These are phyloP conservation scores for Populus tomentosa DNA, from an alignment of 441 rosid species.

Conservation along the genomic window DNA sequence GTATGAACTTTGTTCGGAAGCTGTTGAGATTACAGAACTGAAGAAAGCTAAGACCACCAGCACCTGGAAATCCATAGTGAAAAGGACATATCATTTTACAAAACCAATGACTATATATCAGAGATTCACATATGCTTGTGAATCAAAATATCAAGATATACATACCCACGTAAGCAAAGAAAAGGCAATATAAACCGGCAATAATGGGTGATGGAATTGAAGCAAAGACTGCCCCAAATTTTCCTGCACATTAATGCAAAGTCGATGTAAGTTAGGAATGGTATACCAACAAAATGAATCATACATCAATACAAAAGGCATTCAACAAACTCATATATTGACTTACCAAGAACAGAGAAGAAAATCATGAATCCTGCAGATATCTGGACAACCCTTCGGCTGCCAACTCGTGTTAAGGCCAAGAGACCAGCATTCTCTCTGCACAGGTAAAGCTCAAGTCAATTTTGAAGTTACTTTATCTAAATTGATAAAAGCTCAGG, in stretches of 20 bases:
- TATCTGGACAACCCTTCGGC: conserved; percentile 93
- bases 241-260: conserved; percentile 47
- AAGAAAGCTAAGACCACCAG: conserved; percentile 87
- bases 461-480: conserved; percentile 1
- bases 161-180: conserved; percentile 96
- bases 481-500: conserved; percentile 4
- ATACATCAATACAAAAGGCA: not conserved
- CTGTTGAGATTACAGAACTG: conserved; percentile 93
- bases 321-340: conserved; percentile 5
- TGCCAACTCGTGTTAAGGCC: conserved; percentile 91
- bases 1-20: conserved; percentile 71
- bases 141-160: conserved; percentile 10
- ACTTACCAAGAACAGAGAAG: conserved; percentile 85
- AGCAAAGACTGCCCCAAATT: conserved; percentile 96
- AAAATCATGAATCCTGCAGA: conserved; percentile 98
- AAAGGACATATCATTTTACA: conserved; percentile 1
- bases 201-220: conserved; percentile 87
- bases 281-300: conserved; percentile 1
- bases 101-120: conserved; percentile 4
- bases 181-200: conserved; percentile 85
- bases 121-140: not conserved
- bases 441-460: conserved; percentile 20
- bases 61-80: conserved; percentile 33
- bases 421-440: conserved; percentile 96
- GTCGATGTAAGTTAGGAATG: not conserved